These are phyloP conservation scores for Diophrys appendiculata DNA, from an alignment of 73 alveolate species.

Conservation along the genomic window DNA sequence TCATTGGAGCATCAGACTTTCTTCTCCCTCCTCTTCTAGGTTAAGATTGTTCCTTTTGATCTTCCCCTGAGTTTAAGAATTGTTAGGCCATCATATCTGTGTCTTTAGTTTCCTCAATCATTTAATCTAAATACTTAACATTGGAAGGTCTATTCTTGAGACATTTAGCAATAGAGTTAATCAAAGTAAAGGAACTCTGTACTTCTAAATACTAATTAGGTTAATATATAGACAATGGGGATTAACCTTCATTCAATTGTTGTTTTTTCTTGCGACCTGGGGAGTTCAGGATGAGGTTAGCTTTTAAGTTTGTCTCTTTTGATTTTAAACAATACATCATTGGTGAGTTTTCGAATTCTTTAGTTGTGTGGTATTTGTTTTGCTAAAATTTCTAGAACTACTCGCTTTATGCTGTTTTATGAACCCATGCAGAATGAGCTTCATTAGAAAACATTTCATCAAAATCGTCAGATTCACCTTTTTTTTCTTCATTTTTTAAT, in stretches of 20 bases:
- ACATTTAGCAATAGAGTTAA: neutral
- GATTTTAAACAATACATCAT: neutral
- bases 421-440: too few species aligned
- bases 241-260: neutral
- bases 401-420: too few species aligned
- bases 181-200: neutral
- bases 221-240: neutral
- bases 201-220: neutral
- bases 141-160: neutral
- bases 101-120: neutral
- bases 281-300: neutral
- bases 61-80: neutral
- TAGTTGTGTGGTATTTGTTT: neutral
- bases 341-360: neutral
- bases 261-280: neutral
- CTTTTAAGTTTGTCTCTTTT: neutral
- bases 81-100: neutral
- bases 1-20: too few species aligned
- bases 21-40: neutral
- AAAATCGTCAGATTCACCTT: too few species aligned
- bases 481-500: too few species aligned
- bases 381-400: too few species aligned
- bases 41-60: neutral
- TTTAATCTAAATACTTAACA: neutral
- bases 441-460: too few species aligned